Evolutionary conservation across 345 rosid species (phyloP).

Genomic region (Chamaenerion angustifolium): DNA sequence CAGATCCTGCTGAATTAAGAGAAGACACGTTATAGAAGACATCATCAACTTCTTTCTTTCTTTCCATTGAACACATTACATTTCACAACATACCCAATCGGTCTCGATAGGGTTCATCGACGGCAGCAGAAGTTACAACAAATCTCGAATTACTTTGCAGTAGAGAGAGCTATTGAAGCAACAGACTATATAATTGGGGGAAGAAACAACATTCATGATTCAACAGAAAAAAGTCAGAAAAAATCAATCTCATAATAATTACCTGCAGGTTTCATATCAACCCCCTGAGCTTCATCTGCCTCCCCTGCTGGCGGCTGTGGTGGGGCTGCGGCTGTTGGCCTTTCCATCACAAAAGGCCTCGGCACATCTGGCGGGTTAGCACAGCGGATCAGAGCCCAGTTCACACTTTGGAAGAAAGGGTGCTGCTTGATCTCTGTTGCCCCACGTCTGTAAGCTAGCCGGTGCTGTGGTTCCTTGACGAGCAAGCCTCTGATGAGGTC

Average conservation of each 20-base stretch:
- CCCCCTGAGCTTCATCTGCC: conserved; percentile 10
- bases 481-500: conserved; percentile 32
- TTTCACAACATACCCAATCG: too few species aligned
- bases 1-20: too few species aligned
- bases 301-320: conserved; percentile 3
- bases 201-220: background rate
- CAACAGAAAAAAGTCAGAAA: conserved; percentile 13
- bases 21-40: too few species aligned
- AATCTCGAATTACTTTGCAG: conserved; percentile 1
- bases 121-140: background rate
- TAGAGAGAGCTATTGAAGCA: conserved; percentile 2
- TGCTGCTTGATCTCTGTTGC: conserved; percentile 38
- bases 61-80: too few species aligned
- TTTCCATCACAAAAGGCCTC: conserved; percentile 15
- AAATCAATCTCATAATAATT: conserved; percentile 39
- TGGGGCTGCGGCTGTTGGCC: conserved; percentile 8
- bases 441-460: conserved; percentile 28
- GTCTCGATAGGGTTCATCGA: too few species aligned
- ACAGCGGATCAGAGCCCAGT: conserved; percentile 36
- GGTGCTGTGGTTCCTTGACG: conserved; percentile 31
- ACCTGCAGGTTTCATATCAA: conserved; percentile 33
- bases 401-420: conserved; percentile 32
- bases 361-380: conserved; percentile 30
- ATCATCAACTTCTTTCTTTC: too few species aligned
- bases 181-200: background rate